Evolutionary conservation across 352 stramenopile genomes (phyloP).

Genomic region (Phytopythium sindhum): DNA sequence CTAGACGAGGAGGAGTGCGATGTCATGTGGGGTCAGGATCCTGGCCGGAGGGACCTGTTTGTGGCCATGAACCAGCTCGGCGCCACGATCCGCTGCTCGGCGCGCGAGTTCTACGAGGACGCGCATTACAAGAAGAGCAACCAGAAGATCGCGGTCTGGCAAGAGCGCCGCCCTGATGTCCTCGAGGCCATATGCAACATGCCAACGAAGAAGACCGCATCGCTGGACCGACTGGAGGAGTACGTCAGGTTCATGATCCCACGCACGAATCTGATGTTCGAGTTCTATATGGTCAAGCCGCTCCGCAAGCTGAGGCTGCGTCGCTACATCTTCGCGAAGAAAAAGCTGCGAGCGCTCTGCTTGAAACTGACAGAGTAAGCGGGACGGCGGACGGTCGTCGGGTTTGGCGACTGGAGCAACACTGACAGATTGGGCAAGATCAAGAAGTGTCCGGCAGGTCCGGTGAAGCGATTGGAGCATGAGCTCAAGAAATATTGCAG

Average conservation of each 20-base stretch:
- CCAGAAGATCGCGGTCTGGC: background rate
- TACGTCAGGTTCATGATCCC: constrained; percentile 11
- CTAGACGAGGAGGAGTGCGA: too few species aligned
- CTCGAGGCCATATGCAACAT: constrained; percentile 11
- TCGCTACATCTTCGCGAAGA: constrained; percentile 5
- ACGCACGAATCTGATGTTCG: constrained; percentile 7
- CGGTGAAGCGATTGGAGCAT: background rate
- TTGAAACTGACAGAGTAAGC: background rate
- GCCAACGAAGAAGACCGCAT: too few species aligned
- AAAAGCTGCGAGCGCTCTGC: too few species aligned
- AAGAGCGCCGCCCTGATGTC: background rate
- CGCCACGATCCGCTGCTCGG: too few species aligned
- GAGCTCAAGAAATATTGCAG: constrained; percentile 1
- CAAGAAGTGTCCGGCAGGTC: too few species aligned
- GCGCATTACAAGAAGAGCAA: too few species aligned
- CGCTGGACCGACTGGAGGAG: constrained; percentile 5
- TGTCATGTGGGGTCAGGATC: too few species aligned
- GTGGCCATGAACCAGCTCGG: too few species aligned
- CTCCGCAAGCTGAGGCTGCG: constrained; percentile 14
- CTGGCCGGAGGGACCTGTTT: too few species aligned
- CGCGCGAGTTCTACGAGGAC: too few species aligned
- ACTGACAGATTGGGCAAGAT: constrained; percentile 8
- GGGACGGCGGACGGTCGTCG: constrained; percentile 8
- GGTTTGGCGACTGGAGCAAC: constrained; percentile 18
- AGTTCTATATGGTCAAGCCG: constrained; percentile 13